phyloP scores from a whole-genome alignment of 805 yeast genomes.

The Zygosaccharomyces kombuchaensis region DNA sequence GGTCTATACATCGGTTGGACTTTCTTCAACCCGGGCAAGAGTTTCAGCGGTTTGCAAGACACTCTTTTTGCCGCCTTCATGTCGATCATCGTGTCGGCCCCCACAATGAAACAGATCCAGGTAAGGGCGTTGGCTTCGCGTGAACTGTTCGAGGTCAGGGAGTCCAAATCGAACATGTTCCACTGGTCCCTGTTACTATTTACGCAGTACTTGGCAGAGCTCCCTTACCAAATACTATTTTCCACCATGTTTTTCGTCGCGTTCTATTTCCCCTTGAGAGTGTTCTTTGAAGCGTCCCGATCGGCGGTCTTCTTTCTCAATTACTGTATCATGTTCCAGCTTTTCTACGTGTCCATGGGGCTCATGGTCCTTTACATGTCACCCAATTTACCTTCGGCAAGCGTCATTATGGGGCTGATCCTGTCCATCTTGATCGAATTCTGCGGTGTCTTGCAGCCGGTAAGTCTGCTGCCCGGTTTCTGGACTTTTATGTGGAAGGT shows the following conservation, averaged over 20 bases:
- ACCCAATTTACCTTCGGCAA: slow-evolving; percentile 67
- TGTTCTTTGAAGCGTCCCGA: slow-evolving; percentile 38
- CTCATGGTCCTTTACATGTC: slow-evolving; percentile 51
- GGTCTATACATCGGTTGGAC: slow-evolving; percentile 70
- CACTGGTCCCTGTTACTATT: slow-evolving; percentile 61
- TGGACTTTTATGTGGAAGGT: slow-evolving; percentile 81
- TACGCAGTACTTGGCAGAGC: slow-evolving; percentile 52
- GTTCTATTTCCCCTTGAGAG: slow-evolving; percentile 47
- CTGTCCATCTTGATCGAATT: slow-evolving; percentile 58
- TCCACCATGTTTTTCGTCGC: slow-evolving; percentile 51
- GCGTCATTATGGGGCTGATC: slow-evolving; percentile 51
- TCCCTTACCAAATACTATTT: slow-evolving; percentile 52
- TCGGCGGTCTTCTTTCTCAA: slow-evolving; percentile 48
- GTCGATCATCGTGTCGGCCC: slow-evolving; percentile 52
- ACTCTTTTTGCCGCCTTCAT: slow-evolving; percentile 57
- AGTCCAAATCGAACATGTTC: slow-evolving; percentile 65
- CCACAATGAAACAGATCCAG: slow-evolving; percentile 57
- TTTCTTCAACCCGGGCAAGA: slow-evolving; percentile 53
- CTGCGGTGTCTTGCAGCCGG: slow-evolving; percentile 65
- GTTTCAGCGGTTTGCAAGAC: slow-evolving; percentile 54
- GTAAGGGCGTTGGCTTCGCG: slow-evolving; percentile 54
- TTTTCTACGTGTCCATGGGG: slow-evolving; percentile 46
- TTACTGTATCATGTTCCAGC: slow-evolving; percentile 44
- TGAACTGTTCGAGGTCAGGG: slow-evolving; percentile 66
- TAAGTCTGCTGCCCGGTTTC: slow-evolving; percentile 62